Conservation (phyloP, 352 stramenopile genomes). For the Phytopythium oedochilum region DNA sequence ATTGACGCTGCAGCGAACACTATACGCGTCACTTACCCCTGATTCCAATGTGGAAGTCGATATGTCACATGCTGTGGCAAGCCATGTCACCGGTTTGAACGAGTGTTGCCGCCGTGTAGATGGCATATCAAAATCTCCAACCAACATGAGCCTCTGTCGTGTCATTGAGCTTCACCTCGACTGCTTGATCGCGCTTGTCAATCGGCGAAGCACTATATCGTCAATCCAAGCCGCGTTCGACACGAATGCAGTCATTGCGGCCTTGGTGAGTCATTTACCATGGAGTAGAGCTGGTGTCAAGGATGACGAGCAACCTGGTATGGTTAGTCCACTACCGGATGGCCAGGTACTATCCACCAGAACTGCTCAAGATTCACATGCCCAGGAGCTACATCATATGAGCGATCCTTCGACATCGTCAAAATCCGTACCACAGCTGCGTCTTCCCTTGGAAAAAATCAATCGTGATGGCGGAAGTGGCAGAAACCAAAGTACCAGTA, state of each 20-base stretch:
- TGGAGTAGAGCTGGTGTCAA: background rate
- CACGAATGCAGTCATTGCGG: background rate
- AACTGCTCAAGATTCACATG: background rate
- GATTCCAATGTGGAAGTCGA: constrained; percentile 10
- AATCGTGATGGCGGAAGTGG: background rate
- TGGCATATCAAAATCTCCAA: background rate
- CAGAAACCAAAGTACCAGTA: background rate
- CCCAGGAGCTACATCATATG: background rate
- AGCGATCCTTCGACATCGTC: background rate
- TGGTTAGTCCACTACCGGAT: background rate
- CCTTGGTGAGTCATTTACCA: background rate
- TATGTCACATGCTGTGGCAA: constrained; percentile 11
- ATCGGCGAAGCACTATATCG: constrained; percentile 17
- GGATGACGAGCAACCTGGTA: background rate
- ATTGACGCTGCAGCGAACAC: constrained; percentile 18
- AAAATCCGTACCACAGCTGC: background rate
- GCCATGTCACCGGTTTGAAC: constrained; percentile 22
- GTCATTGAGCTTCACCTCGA: constrained; percentile 26
- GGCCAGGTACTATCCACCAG: too few relatives aligned
- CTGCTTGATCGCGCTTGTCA: constrained; percentile 33
- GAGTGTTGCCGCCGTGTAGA: constrained; percentile 11
- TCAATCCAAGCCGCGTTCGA: constrained; percentile 28
- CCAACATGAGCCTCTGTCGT: constrained; percentile 7
- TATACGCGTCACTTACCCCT: constrained; percentile 17
- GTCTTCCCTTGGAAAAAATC: background rate